phyloP scores from a whole-genome alignment of 2,329 filamentous ascomycete genomes.

The Cladorrhinum sp. region DNA sequence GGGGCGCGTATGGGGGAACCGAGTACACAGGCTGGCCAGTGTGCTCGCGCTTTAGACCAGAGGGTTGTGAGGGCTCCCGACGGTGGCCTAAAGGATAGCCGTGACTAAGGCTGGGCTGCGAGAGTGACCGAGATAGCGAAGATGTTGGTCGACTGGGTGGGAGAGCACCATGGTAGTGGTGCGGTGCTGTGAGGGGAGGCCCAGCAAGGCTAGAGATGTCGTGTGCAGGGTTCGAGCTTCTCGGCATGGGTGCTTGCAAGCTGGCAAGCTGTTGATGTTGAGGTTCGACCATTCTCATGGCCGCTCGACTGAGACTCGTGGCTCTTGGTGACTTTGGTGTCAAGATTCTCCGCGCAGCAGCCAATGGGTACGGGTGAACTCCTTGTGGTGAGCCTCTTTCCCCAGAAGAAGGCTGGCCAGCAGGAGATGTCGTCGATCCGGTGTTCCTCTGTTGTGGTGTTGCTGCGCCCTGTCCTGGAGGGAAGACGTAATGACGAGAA shows the following conservation, averaged over 20 bases:
- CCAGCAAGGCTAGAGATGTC: constrained; percentile 25
- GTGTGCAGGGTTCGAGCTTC: constrained; percentile 17
- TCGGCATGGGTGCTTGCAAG: constrained; percentile 26
- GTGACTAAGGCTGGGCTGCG: constrained; percentile 35
- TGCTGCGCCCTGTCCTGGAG: constrained; percentile 29
- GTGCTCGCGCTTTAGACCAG: constrained; percentile 20
- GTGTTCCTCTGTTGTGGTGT: constrained; percentile 33
- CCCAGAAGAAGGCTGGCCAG: constrained; percentile 29
- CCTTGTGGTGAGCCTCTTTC: constrained; percentile 34
- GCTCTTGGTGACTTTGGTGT: constrained; percentile 59
- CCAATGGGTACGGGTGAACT: constrained; percentile 31
- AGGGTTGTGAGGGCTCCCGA: constrained; percentile 17
- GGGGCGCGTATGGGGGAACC: constrained; percentile 17
- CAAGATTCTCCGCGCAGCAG: constrained; percentile 47
- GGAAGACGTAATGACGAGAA: constrained; percentile 25
- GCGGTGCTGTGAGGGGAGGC: constrained; percentile 25
- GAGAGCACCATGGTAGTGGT: constrained; percentile 14
- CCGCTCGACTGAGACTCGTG: constrained; percentile 44
- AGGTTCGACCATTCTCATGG: constrained; percentile 31
- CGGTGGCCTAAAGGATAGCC: constrained; percentile 23
- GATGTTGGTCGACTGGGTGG: constrained; percentile 24
- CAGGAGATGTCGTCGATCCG: constrained; percentile 15
- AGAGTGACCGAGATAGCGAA: constrained; percentile 33
- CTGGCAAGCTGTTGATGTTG: constrained; percentile 27
- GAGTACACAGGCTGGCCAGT: constrained; percentile 21